Conservation (phyloP, 495 filamentous ascomycete genomes). For the Halenospora varia region DNA sequence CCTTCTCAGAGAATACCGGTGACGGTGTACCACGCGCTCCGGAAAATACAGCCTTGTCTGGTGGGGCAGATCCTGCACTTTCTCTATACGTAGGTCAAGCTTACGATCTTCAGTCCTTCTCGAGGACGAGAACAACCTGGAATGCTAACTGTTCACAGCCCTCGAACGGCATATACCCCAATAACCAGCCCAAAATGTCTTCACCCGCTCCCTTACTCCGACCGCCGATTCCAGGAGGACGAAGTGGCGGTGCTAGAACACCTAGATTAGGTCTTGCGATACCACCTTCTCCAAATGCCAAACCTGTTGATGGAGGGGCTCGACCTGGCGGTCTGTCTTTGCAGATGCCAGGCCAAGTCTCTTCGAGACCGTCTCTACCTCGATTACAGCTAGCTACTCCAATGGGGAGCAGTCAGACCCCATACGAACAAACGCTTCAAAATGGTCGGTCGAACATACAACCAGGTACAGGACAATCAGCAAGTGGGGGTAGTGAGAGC, state of each 20-base stretch:
- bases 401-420: conserved; percentile 67
- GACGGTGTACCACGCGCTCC: conserved; percentile 11
- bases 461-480: conserved; percentile 38
- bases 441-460: conserved; percentile 43
- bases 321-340: conserved; percentile 27
- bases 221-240: conserved; percentile 74
- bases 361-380: conserved; percentile 58
- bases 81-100: conserved; percentile 2
- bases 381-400: conserved; percentile 79
- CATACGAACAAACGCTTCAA: conserved; percentile 51
- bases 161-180: conserved; percentile 10
- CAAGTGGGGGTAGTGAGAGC: conserved; percentile 68
- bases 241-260: conserved; percentile 56
- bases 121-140: background rate
- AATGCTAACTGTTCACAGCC: conserved; percentile 13
- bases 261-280: conserved; percentile 86
- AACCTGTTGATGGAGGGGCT: conserved; percentile 51
- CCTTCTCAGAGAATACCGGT: conserved; percentile 6
- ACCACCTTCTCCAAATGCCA: conserved; percentile 73
- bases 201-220: conserved; percentile 76
- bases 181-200: conserved; percentile 54
- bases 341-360: conserved; percentile 28
- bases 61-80: conserved; percentile 1
- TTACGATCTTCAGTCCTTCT: background rate
- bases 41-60: conserved; percentile 5